Evolutionary conservation across 2,329 filamentous ascomycete species (phyloP).

Genomic region (Trichoderma brevicompactum): DNA sequence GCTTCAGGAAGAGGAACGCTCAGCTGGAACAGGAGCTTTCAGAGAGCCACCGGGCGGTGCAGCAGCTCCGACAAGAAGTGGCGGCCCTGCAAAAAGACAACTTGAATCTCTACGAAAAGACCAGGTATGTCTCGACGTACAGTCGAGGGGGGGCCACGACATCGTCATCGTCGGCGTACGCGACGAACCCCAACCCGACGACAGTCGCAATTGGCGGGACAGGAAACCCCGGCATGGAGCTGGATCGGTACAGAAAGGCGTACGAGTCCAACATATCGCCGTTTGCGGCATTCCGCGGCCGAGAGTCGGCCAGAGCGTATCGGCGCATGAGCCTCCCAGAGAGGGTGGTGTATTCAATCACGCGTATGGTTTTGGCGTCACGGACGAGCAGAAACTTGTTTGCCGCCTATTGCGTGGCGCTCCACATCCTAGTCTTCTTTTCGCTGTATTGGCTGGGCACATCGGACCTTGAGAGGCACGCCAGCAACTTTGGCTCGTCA

Average conservation of each 20-base stretch:
- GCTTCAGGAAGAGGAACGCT: slow-evolving; percentile 94
- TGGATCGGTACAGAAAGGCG: slow-evolving; percentile 86
- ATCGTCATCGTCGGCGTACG: slow-evolving; percentile 68
- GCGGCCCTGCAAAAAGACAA: slow-evolving; percentile 95
- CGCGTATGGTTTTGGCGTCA: slow-evolving; percentile 87
- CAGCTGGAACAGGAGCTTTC: slow-evolving; percentile 91
- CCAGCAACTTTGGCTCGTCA: slow-evolving; percentile 58
- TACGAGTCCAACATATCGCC: slow-evolving; percentile 96
- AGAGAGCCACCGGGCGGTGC: slow-evolving; percentile 79
- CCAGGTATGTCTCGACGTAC: slow-evolving; percentile 92
- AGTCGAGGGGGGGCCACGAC: slow-evolving; percentile 68
- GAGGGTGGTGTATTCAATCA: slow-evolving; percentile 86
- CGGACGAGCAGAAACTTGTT: slow-evolving; percentile 92
- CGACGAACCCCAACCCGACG: slow-evolving; percentile 74
- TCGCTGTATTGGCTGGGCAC: slow-evolving; percentile 84
- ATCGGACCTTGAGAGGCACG: slow-evolving; percentile 65
- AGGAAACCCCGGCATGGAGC: slow-evolving; percentile 63
- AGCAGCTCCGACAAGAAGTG: slow-evolving; percentile 86
- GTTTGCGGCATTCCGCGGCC: slow-evolving; percentile 92
- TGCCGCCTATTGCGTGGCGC: slow-evolving; percentile 83
- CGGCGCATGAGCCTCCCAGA: slow-evolving; percentile 93
- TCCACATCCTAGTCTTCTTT: slow-evolving; percentile 86
- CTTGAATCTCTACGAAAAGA: slow-evolving; percentile 95
- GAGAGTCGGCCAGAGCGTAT: slow-evolving; percentile 88
- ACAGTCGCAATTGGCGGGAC: slow-evolving; percentile 65